Conservation (phyloP, 2,329 filamentous ascomycete species). For the Graphilbum sp. region DNA sequence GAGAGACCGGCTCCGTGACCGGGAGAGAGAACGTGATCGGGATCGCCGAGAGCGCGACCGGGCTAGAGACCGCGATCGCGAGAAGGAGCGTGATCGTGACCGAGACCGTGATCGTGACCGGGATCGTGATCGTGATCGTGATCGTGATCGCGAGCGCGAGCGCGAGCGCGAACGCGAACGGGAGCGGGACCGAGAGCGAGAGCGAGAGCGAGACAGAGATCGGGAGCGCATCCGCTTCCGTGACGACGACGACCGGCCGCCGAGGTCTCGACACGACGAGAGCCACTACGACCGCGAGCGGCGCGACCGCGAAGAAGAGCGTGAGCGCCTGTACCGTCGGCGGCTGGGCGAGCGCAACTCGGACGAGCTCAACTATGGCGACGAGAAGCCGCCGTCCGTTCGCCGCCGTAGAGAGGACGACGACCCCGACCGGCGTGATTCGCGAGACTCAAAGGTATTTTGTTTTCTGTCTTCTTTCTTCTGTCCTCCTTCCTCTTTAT, state of each 20-base stretch:
- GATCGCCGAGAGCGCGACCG: conserved; percentile 20
- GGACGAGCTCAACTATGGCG: conserved; percentile 85
- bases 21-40: conserved; percentile 23
- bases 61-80: conserved; percentile 39
- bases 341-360: conserved; percentile 51
- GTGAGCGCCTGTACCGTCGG: conserved; percentile 74
- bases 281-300: conserved; percentile 72
- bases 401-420: conserved; percentile 67
- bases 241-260: conserved; percentile 32
- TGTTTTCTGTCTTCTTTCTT: not conserved
- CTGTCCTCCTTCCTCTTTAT: conserved; percentile 13
- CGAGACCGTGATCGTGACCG: conserved; percentile 44
- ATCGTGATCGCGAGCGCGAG: conserved; percentile 17
- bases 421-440: conserved; percentile 43
- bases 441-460: conserved; percentile 49
- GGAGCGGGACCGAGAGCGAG: conserved; percentile 17
- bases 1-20: conserved; percentile 29
- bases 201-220: conserved; percentile 20
- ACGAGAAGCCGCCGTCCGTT: conserved; percentile 43
- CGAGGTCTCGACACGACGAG: conserved; percentile 42
- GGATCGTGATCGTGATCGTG: conserved; percentile 16
- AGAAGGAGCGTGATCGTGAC: conserved; percentile 65
- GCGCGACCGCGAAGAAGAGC: conserved; percentile 74
- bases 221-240: conserved; percentile 22
- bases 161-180: conserved; percentile 20